These are phyloP conservation scores for Glomus cerebriforme DNA, from an alignment of 192 early-diverging fungal species.

Conservation along the genomic window DNA sequence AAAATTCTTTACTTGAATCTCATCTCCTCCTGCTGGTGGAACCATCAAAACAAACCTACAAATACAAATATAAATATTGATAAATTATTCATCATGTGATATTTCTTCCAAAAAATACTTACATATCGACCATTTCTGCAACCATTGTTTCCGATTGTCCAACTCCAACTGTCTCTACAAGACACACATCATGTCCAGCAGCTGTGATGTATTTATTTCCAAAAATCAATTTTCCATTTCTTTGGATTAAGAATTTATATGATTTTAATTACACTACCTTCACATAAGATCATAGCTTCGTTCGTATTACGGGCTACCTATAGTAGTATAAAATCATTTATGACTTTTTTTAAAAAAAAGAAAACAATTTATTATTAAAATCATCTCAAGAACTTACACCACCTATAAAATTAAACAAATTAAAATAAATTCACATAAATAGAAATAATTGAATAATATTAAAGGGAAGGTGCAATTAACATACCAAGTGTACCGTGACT, in stretches of 20 bases:
- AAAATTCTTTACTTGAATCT: constrained; percentile 61
- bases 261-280: constrained; percentile 49
- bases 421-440: background rate
- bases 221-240: background rate
- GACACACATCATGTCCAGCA: constrained; percentile 74
- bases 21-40: constrained; percentile 82
- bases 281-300: constrained; percentile 78
- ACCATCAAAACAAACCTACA: constrained; percentile 71
- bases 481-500: constrained; percentile 72
- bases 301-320: constrained; percentile 79
- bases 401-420: constrained; percentile 34
- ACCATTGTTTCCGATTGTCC: constrained; percentile 89
- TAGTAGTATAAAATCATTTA: background rate
- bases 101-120: constrained; percentile 11
- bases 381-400: constrained; percentile 36
- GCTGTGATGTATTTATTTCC: constrained; percentile 43
- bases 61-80: background rate
- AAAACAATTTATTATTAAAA: background rate
- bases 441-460: background rate
- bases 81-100: background rate
- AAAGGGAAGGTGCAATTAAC: constrained; percentile 17
- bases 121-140: constrained; percentile 85
- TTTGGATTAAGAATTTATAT: background rate
- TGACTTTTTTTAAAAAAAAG: background rate
- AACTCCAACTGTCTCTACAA: constrained; percentile 86